Base-by-base conservation (phyloP, 1,284 basidiomycete species). In the Irpex sp. region DNA sequence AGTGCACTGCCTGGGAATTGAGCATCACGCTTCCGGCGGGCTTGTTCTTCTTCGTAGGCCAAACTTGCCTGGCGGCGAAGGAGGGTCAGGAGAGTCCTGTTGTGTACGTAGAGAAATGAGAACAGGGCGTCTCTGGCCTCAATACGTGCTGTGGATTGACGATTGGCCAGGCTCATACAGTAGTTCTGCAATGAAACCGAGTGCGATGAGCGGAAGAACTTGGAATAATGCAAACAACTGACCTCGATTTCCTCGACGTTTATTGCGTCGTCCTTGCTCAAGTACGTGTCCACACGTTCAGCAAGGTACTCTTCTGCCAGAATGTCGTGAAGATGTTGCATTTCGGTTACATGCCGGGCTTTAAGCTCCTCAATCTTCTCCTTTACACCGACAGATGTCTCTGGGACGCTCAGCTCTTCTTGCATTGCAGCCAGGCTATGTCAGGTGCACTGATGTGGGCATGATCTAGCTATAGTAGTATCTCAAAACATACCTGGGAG, bases 1-100 rank as follows among this genome's bases (percentile, higher is more conserved):
- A 70, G 73, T 16, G 77, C 65, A 37, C 73, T 77, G 19, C 67
- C 63, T 0, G 87, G 87, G 64, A 89, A 88, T 59, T 74, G 74
- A 2, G 74, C 71, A 37, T 82, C 79, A 3, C 73, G 76, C 21
- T 67, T 68, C 58, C 72, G 74, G 1, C 74, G 77, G 16, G 63
- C 67, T 8, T 67, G 63, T 52, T 75, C 73, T 61, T 82, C 77
- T 45, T 45, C 39, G 12, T 14, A 45, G n/a, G 39, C 39, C 14
- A 45, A 16, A 14, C 12, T n/a, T n/a, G 5, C 67, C 2, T 72
- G 73, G 42, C 67, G 69, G n/a, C 52, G 53, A 18, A 71, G 56
- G 4, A 85, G 71, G 0, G 71, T 69, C 4, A 68, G 56, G n/a
- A 81, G 61, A 8, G 71, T 73, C 39, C 68, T 68, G 10, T 82